Conservation (phyloP, 371 early-diverging fungal genomes). For the Mortierella sp. region DNA sequence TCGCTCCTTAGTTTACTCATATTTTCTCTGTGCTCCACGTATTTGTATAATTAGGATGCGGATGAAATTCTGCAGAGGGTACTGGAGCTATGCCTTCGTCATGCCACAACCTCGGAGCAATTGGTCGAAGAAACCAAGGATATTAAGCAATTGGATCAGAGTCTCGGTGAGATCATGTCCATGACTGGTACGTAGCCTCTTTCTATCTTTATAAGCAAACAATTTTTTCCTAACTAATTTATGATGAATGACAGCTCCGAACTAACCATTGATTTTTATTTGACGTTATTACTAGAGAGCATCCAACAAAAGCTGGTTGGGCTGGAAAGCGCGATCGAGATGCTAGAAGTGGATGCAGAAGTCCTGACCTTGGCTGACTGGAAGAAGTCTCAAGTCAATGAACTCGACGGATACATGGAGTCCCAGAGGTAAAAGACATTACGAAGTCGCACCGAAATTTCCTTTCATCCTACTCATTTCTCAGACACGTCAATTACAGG, state of each 20-base stretch:
- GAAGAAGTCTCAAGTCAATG: constrained; percentile 36
- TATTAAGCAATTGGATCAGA: constrained; percentile 30
- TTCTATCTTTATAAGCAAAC: background rate
- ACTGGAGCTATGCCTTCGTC: constrained; percentile 37
- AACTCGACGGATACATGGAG: constrained; percentile 53
- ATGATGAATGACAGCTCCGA: background rate
- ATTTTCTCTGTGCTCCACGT: background rate
- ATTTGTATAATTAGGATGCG: constrained; percentile 27
- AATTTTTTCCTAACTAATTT: background rate
- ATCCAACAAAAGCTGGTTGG: constrained; percentile 45
- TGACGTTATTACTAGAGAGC: constrained; percentile 20
- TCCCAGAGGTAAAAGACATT: constrained; percentile 22
- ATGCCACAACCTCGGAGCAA: constrained; percentile 22
- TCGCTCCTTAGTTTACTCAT: background rate
- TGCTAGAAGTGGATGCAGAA: constrained; percentile 35
- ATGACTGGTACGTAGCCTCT: constrained; percentile 26
- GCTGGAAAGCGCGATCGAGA: constrained; percentile 34
- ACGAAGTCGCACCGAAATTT: too few species aligned
- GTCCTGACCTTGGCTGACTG: constrained; percentile 37
- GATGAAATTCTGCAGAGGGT: constrained; percentile 48
- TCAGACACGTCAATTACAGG: background rate
- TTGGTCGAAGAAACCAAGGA: constrained; percentile 32
- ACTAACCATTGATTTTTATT: background rate
- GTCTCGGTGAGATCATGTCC: constrained; percentile 29
- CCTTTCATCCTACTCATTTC: background rate